Conservation (phyloP, 148 eudicot species). For the Nepenthes mirabilis region DNA sequence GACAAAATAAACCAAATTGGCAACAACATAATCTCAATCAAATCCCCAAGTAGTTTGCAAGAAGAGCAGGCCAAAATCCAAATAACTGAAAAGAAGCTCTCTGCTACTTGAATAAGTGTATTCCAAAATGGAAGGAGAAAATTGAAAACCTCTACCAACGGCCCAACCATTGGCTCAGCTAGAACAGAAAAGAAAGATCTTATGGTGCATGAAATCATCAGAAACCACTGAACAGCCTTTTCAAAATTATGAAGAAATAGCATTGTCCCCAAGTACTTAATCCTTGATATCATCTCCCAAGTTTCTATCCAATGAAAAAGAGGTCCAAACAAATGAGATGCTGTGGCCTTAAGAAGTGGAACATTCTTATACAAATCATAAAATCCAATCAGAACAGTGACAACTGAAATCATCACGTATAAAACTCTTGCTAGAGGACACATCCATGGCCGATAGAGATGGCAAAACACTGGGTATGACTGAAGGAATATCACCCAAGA, state of each 20-base stretch:
- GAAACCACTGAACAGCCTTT: slow-evolving; percentile 81
- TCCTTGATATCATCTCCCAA: slow-evolving; percentile 93
- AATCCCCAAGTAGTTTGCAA: slow-evolving; percentile 34
- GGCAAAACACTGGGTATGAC: slow-evolving; percentile 83
- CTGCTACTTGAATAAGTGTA: slow-evolving; percentile 22
- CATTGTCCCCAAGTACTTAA: slow-evolving; percentile 92
- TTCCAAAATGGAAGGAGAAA: slow-evolving; percentile 61
- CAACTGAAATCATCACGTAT: slow-evolving; percentile 56
- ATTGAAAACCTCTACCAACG: slow-evolving; percentile 36
- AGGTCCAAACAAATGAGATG: slow-evolving; percentile 85
- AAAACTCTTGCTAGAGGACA: slow-evolving; percentile 88
- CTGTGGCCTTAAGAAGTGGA: slow-evolving; percentile 87
- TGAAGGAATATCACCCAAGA: slow-evolving; percentile 98
- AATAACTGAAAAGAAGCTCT: slow-evolving; percentile 32
- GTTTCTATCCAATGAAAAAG: slow-evolving; percentile 94
- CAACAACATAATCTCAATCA: slow-evolving; percentile 40
- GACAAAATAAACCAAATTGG: slow-evolving; percentile 66
- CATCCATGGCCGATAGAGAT: slow-evolving; percentile 99
- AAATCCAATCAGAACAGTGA: slow-evolving; percentile 88
- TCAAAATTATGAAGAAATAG: slow-evolving; percentile 76
- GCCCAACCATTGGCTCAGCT: slow-evolving; percentile 72
- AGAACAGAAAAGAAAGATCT: slow-evolving; percentile 59
- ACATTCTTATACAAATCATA: slow-evolving; percentile 96
- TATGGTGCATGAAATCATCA: slow-evolving; percentile 51
- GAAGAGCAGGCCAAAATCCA: slow-evolving; percentile 42